Conservation (phyloP, 164 flowering plant species). For the Vitis vinifera region ASM3070453v1 NC_081819.1:15493501-15494000, state of each 20-base stretch:
- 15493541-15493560: constrained; percentile 99
- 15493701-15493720: constrained; percentile 92
- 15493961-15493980: constrained; percentile 88
- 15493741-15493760: constrained; percentile 93
- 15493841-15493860: not conserved
- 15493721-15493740: constrained; percentile 87
- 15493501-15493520: constrained; percentile 89
- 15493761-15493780: constrained; percentile 95
- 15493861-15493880: constrained; percentile 66
- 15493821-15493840: not conserved
- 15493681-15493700: constrained; percentile 8
- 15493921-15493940: constrained; percentile 97
- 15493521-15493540: constrained; percentile 96
- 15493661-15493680: not conserved
- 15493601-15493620: not conserved
- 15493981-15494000: constrained; percentile 96
- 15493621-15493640: not conserved
- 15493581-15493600: not conserved
- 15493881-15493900: constrained; percentile 99
- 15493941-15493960: constrained; percentile 85
- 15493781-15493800: constrained; percentile 63
- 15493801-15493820: constrained; percentile 1
- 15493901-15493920: constrained; percentile 99
- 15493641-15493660: not conserved
- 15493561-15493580: constrained; percentile 61